Evolutionary conservation across 306 rosid species (phyloP), one percentile per base, ranked within the genome.

Genomic region (Rosa rugosa): DNA sequence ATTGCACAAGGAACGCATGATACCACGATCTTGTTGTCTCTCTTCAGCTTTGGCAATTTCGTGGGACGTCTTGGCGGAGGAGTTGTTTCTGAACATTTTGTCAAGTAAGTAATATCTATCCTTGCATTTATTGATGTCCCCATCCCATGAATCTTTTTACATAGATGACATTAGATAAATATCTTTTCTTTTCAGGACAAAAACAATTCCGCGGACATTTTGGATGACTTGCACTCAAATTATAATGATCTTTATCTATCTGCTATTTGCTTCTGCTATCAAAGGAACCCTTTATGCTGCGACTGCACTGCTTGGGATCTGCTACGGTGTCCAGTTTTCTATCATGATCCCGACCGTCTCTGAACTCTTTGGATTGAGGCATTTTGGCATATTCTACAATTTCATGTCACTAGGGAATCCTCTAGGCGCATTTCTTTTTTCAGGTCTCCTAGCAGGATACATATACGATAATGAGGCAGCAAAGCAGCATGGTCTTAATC

Each of bases 41-140:
- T 90, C 82, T 93, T 93, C 84, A 85, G 97, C 82, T 93, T 93
- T 69, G 89, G 86, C 83, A 93, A 93, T 77, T 93, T 91, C 16
- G 87, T 84, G 44, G 97, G 97, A 25, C 91, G 97, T 69, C 94
- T 93, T 18, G 94, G 97, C 40, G 97, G 96, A 49, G 96, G 97
- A 66, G 87, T 91, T 81, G 90, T 93, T 69, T 93, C 97, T 13
- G 96, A 93, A 76, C 80, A 91, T 82, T 93, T 89, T 86, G 94
- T 93, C 73, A 88, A 87, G 96, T 93, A 27, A 80, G 96, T 81
- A 44, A 41, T 69, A 74, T 80, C 70, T 74, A 41, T 75, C 62
- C 68, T 63, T 69, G n/a, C 80, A 64, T 11, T 77, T 9, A 36
- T 38, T 38, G 27, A 18, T 66, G 46, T 36, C 27, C n/a, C 22